phyloP scores from a whole-genome alignment of 345 rosid species.

The Eucalyptus grandis region DNA sequence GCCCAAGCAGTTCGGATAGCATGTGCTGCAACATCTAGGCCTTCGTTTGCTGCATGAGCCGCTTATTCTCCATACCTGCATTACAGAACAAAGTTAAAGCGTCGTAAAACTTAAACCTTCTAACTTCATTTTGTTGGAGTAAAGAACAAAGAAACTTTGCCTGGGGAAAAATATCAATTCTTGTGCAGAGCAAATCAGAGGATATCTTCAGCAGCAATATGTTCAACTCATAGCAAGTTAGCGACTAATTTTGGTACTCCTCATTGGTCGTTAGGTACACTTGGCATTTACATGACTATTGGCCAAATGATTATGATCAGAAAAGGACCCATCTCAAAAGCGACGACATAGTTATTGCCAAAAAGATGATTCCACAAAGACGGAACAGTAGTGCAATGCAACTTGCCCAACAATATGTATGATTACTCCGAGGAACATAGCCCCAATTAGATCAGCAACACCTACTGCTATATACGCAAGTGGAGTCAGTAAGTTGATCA shows the following conservation, averaged over 20 bases:
- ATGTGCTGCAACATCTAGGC: slow-evolving; percentile 80
- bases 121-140: background rate
- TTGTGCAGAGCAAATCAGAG: background rate
- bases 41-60: slow-evolving; percentile 51
- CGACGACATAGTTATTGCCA: background rate
- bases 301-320: background rate
- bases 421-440: background rate
- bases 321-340: background rate
- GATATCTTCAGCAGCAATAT: background rate
- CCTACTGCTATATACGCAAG: background rate
- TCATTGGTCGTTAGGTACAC: background rate
- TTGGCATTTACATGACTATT: background rate
- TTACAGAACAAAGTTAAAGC: background rate
- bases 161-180: background rate
- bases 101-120: background rate
- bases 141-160: background rate
- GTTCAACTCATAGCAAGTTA: background rate
- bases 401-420: background rate
- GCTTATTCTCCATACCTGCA: slow-evolving; percentile 78
- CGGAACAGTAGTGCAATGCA: background rate
- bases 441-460: background rate
- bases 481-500: background rate
- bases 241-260: background rate
- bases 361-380: background rate
- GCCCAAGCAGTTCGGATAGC: slow-evolving; percentile 85